Evolutionary conservation across 73 alveolate species (phyloP), one percentile per base, ranked within the genome.

Genomic region (Uronychia setigera): DNA sequence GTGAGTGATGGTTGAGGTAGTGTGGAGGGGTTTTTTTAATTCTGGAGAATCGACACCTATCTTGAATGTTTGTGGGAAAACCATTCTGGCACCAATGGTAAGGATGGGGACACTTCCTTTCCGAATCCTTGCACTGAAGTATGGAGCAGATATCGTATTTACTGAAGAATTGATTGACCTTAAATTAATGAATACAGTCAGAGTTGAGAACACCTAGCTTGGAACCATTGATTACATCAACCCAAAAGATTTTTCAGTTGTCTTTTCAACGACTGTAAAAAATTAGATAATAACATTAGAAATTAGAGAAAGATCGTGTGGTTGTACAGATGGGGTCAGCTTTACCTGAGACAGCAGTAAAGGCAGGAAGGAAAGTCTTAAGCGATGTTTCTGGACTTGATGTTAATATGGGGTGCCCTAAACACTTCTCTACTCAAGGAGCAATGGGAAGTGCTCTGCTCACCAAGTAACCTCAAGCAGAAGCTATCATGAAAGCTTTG

Each of bases 341-440:
- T 80, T 32, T 27, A 32, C 83, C 89, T 5, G 90, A 74, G 26
- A 57, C 85, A 1, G 95, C 92, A 29, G 31, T 90, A 29, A 11
- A 77, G 34, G 95, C 92, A 14, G 95, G 85, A 27, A 29, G 28
- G 78, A 58, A 19, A 27, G 87, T 85, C 33, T 58, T 57, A 30
- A 58, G 57, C 31, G 95, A 90, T 76, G 92, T 91, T n/a, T 33
- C 81, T 5, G 91, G 96, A 32, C 82, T 93, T 5, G 95, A 94
- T 87, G 84, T 94, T 31, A 94, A 94, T 84, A 94, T 94, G 98
- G 98, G 98, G 58, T 94, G 98, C 78, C 98, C 98, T 30, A 93
- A 93, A 87, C 85, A 92, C 79, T 94, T 94, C 88, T 92, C 97
- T 58, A 91, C 87, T 32, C 89, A 83, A 74, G 97, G 97, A 13